Evolutionary conservation across 1,139 yeast genomes (phyloP).

Genomic region (Kodamaea derodonti): DNA sequence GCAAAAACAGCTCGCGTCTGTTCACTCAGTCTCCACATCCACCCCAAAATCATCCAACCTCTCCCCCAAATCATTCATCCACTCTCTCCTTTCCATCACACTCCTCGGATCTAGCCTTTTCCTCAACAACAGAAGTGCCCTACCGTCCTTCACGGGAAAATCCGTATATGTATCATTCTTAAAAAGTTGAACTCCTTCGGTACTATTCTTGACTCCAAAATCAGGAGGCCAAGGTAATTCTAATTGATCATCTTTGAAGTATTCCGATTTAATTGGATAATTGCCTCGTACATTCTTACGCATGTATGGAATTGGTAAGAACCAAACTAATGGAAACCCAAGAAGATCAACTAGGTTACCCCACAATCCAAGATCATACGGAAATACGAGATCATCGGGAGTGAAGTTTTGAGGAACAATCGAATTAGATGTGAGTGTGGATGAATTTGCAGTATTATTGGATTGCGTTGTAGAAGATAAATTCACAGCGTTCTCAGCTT

Average conservation of each 20-base stretch:
- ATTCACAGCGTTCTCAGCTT: not conserved
- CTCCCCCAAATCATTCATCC: slow-evolving; percentile 84
- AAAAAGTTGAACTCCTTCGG: slow-evolving; percentile 14
- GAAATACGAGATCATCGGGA: slow-evolving; percentile 64
- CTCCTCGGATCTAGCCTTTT: slow-evolving; percentile 21
- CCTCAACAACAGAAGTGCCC: slow-evolving; percentile 12
- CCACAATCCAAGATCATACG: slow-evolving; percentile 71
- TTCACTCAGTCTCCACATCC: slow-evolving; percentile 63
- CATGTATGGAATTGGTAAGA: slow-evolving; percentile 51
- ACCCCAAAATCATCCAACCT: slow-evolving; percentile 82
- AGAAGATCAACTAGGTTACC: slow-evolving; percentile 47
- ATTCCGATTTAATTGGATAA: slow-evolving; percentile 53
- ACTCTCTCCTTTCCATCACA: slow-evolving; percentile 38
- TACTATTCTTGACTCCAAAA: slow-evolving; percentile 41
- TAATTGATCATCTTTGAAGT: slow-evolving; percentile 53
- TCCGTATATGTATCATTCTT: slow-evolving; percentile 17
- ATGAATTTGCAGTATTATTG: not conserved
- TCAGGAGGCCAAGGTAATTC: slow-evolving; percentile 89
- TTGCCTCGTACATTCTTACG: slow-evolving; percentile 30
- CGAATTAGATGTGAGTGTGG: not conserved
- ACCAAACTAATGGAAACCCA: slow-evolving; percentile 65
- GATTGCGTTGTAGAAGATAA: not conserved
- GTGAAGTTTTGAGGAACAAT: slow-evolving; percentile 32
- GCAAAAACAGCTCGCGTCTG: no score
- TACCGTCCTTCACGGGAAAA: slow-evolving; percentile 12